Conservation (phyloP, 345 rosid genomes). For the Populus euphratica region DNA sequence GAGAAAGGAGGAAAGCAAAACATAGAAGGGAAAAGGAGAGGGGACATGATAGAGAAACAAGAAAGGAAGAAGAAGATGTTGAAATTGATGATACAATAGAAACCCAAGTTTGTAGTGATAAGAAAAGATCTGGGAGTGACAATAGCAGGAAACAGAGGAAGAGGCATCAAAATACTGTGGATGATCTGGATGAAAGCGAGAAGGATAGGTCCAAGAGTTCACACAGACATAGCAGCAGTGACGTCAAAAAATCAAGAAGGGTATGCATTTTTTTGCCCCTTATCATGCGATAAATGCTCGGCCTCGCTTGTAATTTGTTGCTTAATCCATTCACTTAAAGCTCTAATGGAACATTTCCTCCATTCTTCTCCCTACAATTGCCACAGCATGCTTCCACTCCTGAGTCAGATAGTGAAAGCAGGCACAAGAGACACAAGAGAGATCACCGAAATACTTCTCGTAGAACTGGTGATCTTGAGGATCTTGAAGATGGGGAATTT, state of each 20-base stretch:
- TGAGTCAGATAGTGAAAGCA: slow-evolving; percentile 63
- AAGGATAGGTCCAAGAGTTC: slow-evolving; percentile 48
- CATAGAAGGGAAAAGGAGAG: slow-evolving; percentile 69
- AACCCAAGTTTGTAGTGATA: slow-evolving; percentile 33
- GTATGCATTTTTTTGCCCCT: slow-evolving; percentile 27
- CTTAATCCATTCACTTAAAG: background rate
- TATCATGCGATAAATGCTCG: slow-evolving; percentile 5
- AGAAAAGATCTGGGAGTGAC: slow-evolving; percentile 57
- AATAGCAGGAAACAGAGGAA: slow-evolving; percentile 55
- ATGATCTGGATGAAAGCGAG: slow-evolving; percentile 50
- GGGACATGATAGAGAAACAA: slow-evolving; percentile 54
- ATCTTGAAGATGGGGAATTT: slow-evolving; percentile 89
- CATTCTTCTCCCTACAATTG: background rate
- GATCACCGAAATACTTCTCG: slow-evolving; percentile 53
- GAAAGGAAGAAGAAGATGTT: slow-evolving; percentile 48
- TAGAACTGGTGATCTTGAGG: slow-evolving; percentile 49
- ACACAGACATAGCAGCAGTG: slow-evolving; percentile 47
- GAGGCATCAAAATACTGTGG: slow-evolving; percentile 44
- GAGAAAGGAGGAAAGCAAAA: slow-evolving; percentile 56
- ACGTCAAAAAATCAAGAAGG: slow-evolving; percentile 62
- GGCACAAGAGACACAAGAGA: slow-evolving; percentile 63
- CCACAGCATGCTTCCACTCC: slow-evolving; percentile 58
- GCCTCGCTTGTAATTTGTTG: background rate
- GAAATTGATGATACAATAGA: slow-evolving; percentile 42
- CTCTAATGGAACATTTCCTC: background rate